Percentiles rank a stretch among this genome's conserved stretches.
Evolutionary conservation across 805 yeast genomes (phyloP).

Genomic region (Monosporozyma servazzii): DNA sequence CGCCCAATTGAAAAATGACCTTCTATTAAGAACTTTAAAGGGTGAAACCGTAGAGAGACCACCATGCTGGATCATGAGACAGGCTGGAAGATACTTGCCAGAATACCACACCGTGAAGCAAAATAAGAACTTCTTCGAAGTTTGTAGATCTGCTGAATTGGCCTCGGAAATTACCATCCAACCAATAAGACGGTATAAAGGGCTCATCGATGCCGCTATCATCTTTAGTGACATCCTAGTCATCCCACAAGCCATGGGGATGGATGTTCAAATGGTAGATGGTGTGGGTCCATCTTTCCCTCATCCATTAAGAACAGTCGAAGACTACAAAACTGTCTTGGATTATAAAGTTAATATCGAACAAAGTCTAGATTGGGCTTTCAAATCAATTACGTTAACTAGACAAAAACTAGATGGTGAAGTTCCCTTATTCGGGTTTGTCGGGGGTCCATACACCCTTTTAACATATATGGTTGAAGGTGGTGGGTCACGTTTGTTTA

Average conservation of each 20-base stretch:
- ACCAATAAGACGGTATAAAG: constrained; percentile 84
- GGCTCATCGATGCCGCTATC: constrained; percentile 91
- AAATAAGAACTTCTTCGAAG: constrained; percentile 79
- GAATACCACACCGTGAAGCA: constrained; percentile 88
- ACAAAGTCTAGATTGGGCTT: constrained; percentile 86
- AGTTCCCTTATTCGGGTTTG: constrained; percentile 90
- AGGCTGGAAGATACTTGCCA: constrained; percentile 89
- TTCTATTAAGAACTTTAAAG: constrained; percentile 82
- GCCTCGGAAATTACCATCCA: constrained; percentile 93
- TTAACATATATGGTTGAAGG: constrained; percentile 97
- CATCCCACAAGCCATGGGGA: constrained; percentile 97
- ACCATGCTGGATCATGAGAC: constrained; percentile 97
- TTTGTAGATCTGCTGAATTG: constrained; percentile 90
- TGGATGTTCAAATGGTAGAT: constrained; percentile 87
- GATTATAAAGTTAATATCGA: constrained; percentile 59
- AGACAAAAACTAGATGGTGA: constrained; percentile 77
- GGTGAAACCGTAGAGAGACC: constrained; percentile 93
- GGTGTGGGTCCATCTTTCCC: constrained; percentile 93
- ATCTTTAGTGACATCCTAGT: constrained; percentile 93
- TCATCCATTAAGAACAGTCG: constrained; percentile 69
- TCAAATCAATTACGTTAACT: constrained; percentile 86
- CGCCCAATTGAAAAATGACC: constrained; percentile 78
- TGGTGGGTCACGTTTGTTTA: constrained; percentile 85
- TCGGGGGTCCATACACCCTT: constrained; percentile 97
- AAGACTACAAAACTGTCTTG: constrained; percentile 49